Conservation (phyloP, 2,329 filamentous ascomycete genomes). For the Trichoderma sp. region DNA sequence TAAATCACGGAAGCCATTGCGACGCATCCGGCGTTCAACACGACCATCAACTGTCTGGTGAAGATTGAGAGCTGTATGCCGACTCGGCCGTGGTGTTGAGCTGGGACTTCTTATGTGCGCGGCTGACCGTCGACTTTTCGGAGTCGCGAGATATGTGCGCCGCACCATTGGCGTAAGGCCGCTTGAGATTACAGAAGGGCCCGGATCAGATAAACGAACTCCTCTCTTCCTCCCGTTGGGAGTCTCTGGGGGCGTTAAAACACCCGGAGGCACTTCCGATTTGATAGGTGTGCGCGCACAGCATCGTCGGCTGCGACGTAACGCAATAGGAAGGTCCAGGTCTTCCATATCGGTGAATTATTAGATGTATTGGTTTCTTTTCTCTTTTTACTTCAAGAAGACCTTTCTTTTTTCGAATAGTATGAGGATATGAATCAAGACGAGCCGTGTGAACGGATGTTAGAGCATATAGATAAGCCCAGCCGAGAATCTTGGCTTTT, state of each 20-base stretch:
- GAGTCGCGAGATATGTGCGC: constrained; percentile 48
- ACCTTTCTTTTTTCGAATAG: neutral
- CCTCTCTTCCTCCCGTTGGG: constrained; percentile 44
- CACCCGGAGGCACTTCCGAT: constrained; percentile 22
- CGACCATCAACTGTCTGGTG: constrained; percentile 59
- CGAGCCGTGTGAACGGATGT: neutral
- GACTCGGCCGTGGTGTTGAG: constrained; percentile 30
- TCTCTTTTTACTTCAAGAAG: neutral
- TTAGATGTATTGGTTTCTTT: neutral
- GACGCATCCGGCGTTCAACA: constrained; percentile 57
- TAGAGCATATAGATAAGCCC: neutral
- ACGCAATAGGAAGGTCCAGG: constrained; percentile 54
- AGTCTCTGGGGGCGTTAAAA: constrained; percentile 30
- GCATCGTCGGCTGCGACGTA: constrained; percentile 55
- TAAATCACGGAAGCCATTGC: constrained; percentile 60
- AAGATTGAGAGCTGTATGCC: constrained; percentile 40
- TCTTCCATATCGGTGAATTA: constrained; percentile 35
- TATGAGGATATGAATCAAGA: no score
- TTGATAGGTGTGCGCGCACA: constrained; percentile 35
- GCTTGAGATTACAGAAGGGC: constrained; percentile 45
- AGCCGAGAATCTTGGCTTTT: neutral
- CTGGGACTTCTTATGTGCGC: constrained; percentile 36
- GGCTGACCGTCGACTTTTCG: constrained; percentile 48
- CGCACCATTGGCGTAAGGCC: constrained; percentile 62
- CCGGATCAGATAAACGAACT: constrained; percentile 63